These are phyloP conservation scores for Mycena sanguinolenta DNA, from an alignment of 768 basidiomycete genomes.

Conservation along the genomic window DNA sequence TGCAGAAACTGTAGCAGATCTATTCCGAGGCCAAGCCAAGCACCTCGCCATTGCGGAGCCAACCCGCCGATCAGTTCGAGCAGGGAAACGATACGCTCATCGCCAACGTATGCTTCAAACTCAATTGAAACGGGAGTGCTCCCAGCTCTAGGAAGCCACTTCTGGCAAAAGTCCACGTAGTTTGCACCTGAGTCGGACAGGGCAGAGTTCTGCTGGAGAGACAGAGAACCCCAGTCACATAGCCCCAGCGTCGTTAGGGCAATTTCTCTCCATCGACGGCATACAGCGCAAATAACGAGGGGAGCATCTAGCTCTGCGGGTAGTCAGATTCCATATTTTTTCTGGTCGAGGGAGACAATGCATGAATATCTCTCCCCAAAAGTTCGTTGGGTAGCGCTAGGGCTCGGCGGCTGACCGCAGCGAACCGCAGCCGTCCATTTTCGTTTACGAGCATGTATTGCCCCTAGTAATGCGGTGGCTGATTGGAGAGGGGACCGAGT, in stretches of 20 bases:
- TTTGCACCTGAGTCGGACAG: background rate
- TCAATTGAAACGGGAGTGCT: background rate
- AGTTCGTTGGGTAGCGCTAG: conserved; percentile 16
- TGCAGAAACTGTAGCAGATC: too few species aligned
- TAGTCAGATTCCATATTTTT: background rate
- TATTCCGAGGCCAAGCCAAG: too few species aligned
- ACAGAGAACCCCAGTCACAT: conserved; percentile 18
- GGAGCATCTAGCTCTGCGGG: too few species aligned
- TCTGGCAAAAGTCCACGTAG: background rate
- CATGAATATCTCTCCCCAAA: conserved; percentile 7
- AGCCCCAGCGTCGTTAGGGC: conserved; percentile 13
- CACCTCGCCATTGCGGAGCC: background rate
- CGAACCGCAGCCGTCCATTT: conserved; percentile 9
- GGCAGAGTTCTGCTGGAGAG: background rate
- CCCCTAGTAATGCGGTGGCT: conserved; percentile 9
- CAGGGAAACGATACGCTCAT: background rate
- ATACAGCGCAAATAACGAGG: conserved; percentile 4
- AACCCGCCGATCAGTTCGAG: background rate
- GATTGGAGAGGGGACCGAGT: conserved; percentile 22
- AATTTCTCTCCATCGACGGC: conserved; percentile 13
- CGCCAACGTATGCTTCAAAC: background rate
- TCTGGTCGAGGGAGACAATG: conserved; percentile 17
- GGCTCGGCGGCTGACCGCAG: background rate
- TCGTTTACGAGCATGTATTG: conserved; percentile 7
- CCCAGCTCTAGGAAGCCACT: conserved; percentile 6